A percentile compares a stretch with the other conserved stretches of the same genome.
These are phyloP conservation scores for Histomonas meleagridis DNA, from an alignment of 208 protist species.

Conservation along the genomic window DNA sequence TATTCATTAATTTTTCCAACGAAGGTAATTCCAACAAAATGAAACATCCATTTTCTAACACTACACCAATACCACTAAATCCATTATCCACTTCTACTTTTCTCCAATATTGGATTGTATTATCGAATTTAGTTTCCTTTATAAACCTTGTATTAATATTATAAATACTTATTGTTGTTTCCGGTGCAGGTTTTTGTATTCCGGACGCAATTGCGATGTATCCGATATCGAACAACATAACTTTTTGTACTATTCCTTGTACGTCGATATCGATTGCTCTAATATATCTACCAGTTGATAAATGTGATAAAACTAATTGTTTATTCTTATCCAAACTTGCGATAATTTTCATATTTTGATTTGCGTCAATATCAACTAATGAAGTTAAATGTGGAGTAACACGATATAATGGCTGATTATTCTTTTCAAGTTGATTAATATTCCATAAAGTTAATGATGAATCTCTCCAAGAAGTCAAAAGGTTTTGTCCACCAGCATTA, in stretches of 20 bases:
- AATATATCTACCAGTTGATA: not conserved
- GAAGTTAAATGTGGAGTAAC: not conserved
- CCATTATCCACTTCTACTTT: not conserved
- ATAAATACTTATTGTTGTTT: not conserved
- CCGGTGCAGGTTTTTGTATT: not conserved
- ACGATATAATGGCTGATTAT: not conserved
- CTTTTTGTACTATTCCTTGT: not conserved
- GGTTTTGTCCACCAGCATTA: not conserved
- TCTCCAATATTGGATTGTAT: not conserved
- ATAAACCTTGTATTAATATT: not conserved
- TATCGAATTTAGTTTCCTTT: not conserved
- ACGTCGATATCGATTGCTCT: not conserved
- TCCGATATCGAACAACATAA: not conserved
- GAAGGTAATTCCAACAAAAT: not conserved
- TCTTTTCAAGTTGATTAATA: not conserved
- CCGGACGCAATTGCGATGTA: not conserved
- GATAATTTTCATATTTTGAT: not conserved
- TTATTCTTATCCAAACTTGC: not conserved
- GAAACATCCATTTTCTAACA: not conserved
- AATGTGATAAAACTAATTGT: not conserved
- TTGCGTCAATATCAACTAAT: not conserved
- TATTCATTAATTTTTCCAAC: not conserved
- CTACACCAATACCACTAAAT: not conserved
- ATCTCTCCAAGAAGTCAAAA: not conserved
- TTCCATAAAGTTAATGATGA: not conserved